Evolutionary conservation across 805 yeast species (phyloP), one percentile per base, ranked within the genome.

Genomic region (Ogataea ganodermae): DNA sequence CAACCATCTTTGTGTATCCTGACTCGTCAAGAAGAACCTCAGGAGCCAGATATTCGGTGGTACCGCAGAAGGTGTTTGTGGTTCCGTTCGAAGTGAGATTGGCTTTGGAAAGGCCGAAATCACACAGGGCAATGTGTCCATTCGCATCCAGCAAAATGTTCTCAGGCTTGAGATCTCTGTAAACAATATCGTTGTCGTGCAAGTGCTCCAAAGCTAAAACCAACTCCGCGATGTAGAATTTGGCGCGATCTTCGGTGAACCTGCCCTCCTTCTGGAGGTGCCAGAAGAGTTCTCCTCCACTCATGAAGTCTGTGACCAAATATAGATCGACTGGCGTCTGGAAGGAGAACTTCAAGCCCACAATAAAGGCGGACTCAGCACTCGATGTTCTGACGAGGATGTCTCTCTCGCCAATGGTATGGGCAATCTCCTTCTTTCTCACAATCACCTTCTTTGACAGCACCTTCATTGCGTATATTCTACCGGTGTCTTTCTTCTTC

Each of bases 1-100:
- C 99, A 51, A 94, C 99, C 98, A 94, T 92, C 69, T 91, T 90
- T 31, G 98, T 94, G 71, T 94, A 94, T 14, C 99, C 99, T 45
- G 88, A 80, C 68, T 94, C 99, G 70, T 94, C 98, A 45, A 94
- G 75, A 57, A 94, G 75, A 14, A 94, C 95, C 68, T 94, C 99
- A 2, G 99, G 99, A 0, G 99, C 99, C 53, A 94, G 76, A 67
- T 94, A 94, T 72, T 94, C 99, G 6, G 99, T 94, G 17, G 99
- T 94, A 49, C 99, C 99, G 70, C 99, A 94, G 61, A 94, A 94
- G 0, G 99, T 94, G 67, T 92, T 94, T 3, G 97, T 91, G 33
- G 97, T 90, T 48, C 89, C 88, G 61, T 89, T 88, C 45, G 84
- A 81, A 47, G 87, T 76, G 55, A 92, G 72, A 64, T 91, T 94